Percentiles rank a stretch among this genome's conserved stretches.
Conservation (phyloP, 805 yeast genomes). For the Metschnikowia reukaufii region DNA sequence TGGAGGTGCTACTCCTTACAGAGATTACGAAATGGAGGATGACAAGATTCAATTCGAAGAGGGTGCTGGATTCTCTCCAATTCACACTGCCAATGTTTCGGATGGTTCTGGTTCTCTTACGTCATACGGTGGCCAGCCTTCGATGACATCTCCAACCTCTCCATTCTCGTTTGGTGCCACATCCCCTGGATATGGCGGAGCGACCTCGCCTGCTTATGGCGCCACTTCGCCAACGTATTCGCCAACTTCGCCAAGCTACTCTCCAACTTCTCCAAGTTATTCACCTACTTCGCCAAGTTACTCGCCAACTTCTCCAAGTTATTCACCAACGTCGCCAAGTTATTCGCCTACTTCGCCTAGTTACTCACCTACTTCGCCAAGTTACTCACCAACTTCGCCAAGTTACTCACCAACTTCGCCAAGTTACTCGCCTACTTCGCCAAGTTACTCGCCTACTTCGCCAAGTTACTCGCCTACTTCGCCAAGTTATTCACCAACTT, state of each 20-base stretch:
- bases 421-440: slow-evolving; percentile 74
- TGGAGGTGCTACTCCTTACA: slow-evolving; percentile 93
- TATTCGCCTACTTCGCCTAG: slow-evolving; percentile 68
- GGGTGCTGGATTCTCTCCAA: slow-evolving; percentile 88
- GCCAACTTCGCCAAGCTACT: slow-evolving; percentile 37
- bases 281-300: slow-evolving; percentile 79
- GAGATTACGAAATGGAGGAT: slow-evolving; percentile 60
- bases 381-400: slow-evolving; percentile 78
- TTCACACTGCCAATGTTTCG: slow-evolving; percentile 81
- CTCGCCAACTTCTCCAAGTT: slow-evolving; percentile 70
- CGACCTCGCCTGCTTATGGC: slow-evolving; percentile 46
- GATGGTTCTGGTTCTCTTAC: slow-evolving; percentile 82
- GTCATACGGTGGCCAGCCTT: slow-evolving; percentile 74
- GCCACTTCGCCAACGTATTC: slow-evolving; percentile 27
- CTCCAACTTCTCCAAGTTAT: slow-evolving; percentile 72
- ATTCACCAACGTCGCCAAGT: slow-evolving; percentile 58
- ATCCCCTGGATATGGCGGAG: slow-evolving; percentile 54
- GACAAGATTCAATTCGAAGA: slow-evolving; percentile 63
- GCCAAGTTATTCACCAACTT: slow-evolving; percentile 66
- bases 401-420: slow-evolving; percentile 79
- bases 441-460: slow-evolving; percentile 64
- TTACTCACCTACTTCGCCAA: slow-evolving; percentile 79
- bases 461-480: slow-evolving; percentile 71
- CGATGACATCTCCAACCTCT: slow-evolving; percentile 52
- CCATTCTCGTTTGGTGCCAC: slow-evolving; percentile 54